phyloP scores from a whole-genome alignment of 768 basidiomycete genomes.

The Polyporus arcularius region DNA sequence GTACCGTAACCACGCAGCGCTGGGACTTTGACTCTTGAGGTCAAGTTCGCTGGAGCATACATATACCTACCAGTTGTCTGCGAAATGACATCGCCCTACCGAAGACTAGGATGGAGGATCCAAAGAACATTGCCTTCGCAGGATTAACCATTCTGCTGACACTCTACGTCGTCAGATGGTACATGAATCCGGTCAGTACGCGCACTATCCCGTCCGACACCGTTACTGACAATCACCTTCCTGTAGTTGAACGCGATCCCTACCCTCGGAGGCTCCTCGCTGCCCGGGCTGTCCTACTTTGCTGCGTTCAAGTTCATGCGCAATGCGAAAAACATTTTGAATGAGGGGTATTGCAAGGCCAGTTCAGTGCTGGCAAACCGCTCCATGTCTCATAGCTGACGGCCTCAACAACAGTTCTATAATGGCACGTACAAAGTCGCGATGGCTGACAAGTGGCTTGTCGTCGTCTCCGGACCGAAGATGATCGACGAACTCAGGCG shows the following conservation, averaged over 20 bases:
- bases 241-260: conserved; percentile 2
- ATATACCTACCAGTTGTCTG: too few relatives aligned
- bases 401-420: conserved; percentile 10
- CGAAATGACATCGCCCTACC: too few relatives aligned
- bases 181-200: too few relatives aligned
- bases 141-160: too few relatives aligned
- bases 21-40: too few relatives aligned
- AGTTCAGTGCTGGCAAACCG: neutral
- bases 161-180: too few relatives aligned
- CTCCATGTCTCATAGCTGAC: neutral
- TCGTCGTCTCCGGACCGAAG: conserved; percentile 44
- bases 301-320: conserved; percentile 10
- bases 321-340: conserved; percentile 7
- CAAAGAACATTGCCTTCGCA: too few relatives aligned
- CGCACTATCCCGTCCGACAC: too few relatives aligned
- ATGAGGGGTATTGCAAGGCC: conserved; percentile 23
- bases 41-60: too few relatives aligned
- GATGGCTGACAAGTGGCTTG: conserved; percentile 46
- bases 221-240: too few relatives aligned
- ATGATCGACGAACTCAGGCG: conserved; percentile 52
- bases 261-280: conserved; percentile 13
- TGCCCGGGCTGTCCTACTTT: conserved; percentile 19
- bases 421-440: conserved; percentile 43
- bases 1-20: too few relatives aligned
- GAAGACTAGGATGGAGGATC: too few relatives aligned